phyloP scores from a whole-genome alignment of 768 basidiomycete genomes.

The Rhodotorula graminis region DNA sequence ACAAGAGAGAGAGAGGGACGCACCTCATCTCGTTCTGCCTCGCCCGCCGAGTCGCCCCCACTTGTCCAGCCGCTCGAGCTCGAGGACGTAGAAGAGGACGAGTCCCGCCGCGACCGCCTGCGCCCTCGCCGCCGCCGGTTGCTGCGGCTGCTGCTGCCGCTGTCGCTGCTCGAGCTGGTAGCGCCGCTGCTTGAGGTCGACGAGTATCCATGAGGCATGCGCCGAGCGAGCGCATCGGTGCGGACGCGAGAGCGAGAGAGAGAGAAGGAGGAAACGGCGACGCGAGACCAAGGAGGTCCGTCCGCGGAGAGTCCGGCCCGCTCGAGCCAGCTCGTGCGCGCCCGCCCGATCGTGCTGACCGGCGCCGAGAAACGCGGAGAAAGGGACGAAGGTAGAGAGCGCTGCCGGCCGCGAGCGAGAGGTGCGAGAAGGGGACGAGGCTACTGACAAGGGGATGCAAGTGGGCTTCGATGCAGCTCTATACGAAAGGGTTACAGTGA shows the following conservation, averaged over 20 bases:
- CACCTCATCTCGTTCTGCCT: not conserved
- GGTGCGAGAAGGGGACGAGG: too few species aligned
- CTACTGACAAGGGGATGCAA: too few species aligned
- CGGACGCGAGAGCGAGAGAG: not conserved
- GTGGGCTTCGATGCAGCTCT: too few species aligned
- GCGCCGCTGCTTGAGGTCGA: not conserved
- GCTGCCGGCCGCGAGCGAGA: too few species aligned
- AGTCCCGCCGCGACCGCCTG: too few species aligned
- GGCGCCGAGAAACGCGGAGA: too few species aligned
- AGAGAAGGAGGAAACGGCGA: not conserved
- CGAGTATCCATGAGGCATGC: not conserved
- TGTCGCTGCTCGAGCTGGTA: not conserved
- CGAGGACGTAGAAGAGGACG: not conserved
- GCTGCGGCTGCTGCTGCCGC: not conserved
- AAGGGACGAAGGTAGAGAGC: too few species aligned
- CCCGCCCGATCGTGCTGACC: too few species aligned
- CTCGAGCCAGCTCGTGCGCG: too few species aligned
- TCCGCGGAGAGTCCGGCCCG: not conserved
- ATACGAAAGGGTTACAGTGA: conserved; percentile 26
- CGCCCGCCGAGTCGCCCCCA: not conserved
- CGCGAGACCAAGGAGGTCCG: not conserved
- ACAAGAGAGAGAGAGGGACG: not conserved
- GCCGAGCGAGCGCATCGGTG: not conserved
- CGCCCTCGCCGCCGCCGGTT: too few species aligned
- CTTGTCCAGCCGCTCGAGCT: too few species aligned